Percentiles rank a stretch among this genome's conserved stretches.
Conservation (phyloP, 192 early-diverging fungal species). For the Backusella liffmaniae region DNA sequence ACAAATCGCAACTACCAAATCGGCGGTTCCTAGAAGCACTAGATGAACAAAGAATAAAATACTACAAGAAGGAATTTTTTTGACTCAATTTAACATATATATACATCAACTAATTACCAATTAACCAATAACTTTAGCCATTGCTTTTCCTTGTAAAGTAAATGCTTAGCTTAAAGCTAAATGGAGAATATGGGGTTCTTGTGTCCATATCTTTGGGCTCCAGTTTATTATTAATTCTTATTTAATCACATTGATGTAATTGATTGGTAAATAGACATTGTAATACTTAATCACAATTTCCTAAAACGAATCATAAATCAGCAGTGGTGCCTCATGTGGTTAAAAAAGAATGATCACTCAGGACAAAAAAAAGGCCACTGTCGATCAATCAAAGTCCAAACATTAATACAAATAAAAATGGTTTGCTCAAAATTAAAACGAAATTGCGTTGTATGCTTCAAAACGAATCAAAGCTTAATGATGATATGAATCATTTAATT, state of each 20-base stretch:
- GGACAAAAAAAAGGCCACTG: too few species aligned
- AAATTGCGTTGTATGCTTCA: too few species aligned
- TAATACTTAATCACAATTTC: constrained; percentile 7
- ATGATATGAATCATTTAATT: too few species aligned
- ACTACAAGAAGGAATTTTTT: not conserved
- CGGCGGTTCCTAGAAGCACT: not conserved
- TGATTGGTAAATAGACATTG: not conserved
- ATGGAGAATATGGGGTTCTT: not conserved
- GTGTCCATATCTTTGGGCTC: not conserved
- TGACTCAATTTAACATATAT: not conserved
- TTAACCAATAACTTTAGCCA: not conserved
- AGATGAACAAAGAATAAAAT: not conserved
- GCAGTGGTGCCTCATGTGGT: not conserved
- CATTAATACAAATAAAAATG: too few species aligned
- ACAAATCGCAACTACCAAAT: not conserved
- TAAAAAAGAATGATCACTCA: not conserved
- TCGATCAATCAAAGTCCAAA: too few species aligned
- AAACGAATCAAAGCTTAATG: too few species aligned
- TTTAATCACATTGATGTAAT: constrained; percentile 6
- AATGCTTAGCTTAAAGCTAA: not conserved
- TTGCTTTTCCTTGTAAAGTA: not conserved
- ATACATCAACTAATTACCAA: not conserved
- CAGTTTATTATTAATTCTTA: not conserved
- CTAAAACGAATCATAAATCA: not conserved
- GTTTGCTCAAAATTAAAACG: too few species aligned